Conservation (phyloP, 257 asterid species). For the Sherardia arvensis region DNA sequence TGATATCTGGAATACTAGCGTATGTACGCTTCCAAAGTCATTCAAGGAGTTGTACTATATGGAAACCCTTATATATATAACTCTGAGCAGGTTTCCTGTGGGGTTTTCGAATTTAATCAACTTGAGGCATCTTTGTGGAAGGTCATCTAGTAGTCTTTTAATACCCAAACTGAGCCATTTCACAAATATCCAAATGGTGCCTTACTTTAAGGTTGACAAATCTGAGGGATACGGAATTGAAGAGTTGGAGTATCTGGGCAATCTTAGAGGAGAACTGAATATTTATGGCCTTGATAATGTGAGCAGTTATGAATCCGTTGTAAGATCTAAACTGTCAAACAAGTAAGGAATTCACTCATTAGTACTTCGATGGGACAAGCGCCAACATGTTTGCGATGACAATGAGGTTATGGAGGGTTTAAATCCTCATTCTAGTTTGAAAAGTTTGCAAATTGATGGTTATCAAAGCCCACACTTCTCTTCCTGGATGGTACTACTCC, state of each 20-base stretch:
- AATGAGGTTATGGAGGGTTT: slow-evolving; percentile 14
- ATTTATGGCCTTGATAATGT: slow-evolving; percentile 14
- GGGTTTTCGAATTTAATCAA: slow-evolving; percentile 5
- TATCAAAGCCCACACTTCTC: slow-evolving; percentile 14
- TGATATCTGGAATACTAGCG: background rate
- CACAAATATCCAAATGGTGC: slow-evolving; percentile 10
- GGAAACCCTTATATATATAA: slow-evolving; percentile 15
- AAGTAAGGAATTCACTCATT: background rate
- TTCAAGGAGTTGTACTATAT: slow-evolving; percentile 10
- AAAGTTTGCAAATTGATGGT: slow-evolving; percentile 6
- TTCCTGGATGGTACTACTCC: slow-evolving; percentile 12
- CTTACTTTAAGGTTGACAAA: slow-evolving; percentile 10
- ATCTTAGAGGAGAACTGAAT: slow-evolving; percentile 10
- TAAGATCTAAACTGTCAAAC: background rate
- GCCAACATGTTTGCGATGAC: background rate
- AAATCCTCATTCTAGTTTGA: slow-evolving; percentile 13
- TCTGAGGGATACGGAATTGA: slow-evolving; percentile 10
- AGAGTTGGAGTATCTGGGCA: slow-evolving; percentile 13
- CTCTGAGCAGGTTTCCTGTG: background rate
- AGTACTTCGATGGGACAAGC: background rate
- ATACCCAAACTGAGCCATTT: slow-evolving; percentile 15
- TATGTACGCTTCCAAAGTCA: slow-evolving; percentile 6
- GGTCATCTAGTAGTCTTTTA: too few relatives aligned
- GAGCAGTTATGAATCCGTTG: background rate
- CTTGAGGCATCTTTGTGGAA: slow-evolving; percentile 11